Percentiles rank a stretch among this genome's conserved stretches.
phyloP scores from a whole-genome alignment of 768 basidiomycete species.

The Suillus decipiens region DNA sequence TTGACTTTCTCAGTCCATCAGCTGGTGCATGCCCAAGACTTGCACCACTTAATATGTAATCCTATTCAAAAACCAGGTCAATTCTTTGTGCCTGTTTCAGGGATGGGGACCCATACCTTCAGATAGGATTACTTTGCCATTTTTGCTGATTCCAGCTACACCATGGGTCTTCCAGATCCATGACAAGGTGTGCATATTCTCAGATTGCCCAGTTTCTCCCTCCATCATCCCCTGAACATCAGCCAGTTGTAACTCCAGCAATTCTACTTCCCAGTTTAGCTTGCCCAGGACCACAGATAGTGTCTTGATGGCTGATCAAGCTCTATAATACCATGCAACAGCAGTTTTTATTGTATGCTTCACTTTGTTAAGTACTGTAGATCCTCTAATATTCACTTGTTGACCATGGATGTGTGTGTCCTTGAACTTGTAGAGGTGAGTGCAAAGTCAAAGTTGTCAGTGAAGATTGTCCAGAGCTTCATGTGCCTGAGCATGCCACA shows the following conservation, averaged over 20 bases:
- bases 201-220: neutral
- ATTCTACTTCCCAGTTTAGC: neutral
- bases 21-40: too few species aligned
- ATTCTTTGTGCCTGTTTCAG: neutral
- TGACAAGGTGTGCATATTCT: neutral
- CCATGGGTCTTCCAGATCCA: neutral
- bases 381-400: neutral
- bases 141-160: neutral
- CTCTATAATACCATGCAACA: neutral
- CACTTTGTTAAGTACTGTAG: neutral
- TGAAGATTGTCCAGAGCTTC: too few species aligned
- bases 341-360: neutral
- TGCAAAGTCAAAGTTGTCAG: too few species aligned
- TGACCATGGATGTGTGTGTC: neutral
- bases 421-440: neutral
- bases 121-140: neutral
- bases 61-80: neutral
- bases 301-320: neutral
- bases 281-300: neutral
- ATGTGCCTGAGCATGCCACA: too few species aligned
- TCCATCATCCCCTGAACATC: neutral
- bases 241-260: neutral
- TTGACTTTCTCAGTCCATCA: too few species aligned
- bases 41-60: slow-evolving; percentile 5
- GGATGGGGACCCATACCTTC: neutral